Evolutionary conservation across 2,329 filamentous ascomycete species (phyloP).

Genomic region (Chaetothyriales sp.): DNA sequence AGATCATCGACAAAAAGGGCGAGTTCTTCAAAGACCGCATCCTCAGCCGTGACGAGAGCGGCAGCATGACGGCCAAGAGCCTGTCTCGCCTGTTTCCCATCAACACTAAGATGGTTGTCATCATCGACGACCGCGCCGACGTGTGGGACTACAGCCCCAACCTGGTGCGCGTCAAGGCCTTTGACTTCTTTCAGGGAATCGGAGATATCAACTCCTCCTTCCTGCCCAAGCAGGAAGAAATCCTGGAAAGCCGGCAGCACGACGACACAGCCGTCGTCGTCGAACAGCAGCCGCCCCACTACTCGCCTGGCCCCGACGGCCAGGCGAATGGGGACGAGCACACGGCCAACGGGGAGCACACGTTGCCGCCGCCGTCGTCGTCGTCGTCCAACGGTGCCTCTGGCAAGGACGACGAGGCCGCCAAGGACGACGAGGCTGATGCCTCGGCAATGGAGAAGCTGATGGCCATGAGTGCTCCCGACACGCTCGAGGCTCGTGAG

Average conservation of each 20-base stretch:
- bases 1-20: constrained; percentile 79
- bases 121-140: constrained; percentile 93
- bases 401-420: neutral
- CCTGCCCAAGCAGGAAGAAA: constrained; percentile 58
- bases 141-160: constrained; percentile 93
- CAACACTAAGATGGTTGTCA: constrained; percentile 97
- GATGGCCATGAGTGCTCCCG: constrained; percentile 59
- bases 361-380: too few relatives aligned
- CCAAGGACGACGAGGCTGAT: neutral
- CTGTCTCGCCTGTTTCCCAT: constrained; percentile 85
- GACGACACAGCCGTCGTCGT: constrained; percentile 14
- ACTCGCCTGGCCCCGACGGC: neutral
- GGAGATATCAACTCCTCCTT: constrained; percentile 99
- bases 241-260: constrained; percentile 37
- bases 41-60: constrained; percentile 92
- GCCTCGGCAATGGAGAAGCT: constrained; percentile 52
- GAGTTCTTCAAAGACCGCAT: constrained; percentile 89
- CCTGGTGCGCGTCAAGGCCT: constrained; percentile 85
- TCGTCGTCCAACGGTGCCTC: constrained; percentile 11
- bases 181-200: constrained; percentile 96
- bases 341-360: constrained; percentile 8
- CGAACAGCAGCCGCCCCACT: neutral
- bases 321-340: constrained; percentile 13
- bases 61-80: constrained; percentile 80
- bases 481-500: constrained; percentile 54